Conservation (phyloP, 768 basidiomycete species). For the Pisolithus marmoratus region DNA sequence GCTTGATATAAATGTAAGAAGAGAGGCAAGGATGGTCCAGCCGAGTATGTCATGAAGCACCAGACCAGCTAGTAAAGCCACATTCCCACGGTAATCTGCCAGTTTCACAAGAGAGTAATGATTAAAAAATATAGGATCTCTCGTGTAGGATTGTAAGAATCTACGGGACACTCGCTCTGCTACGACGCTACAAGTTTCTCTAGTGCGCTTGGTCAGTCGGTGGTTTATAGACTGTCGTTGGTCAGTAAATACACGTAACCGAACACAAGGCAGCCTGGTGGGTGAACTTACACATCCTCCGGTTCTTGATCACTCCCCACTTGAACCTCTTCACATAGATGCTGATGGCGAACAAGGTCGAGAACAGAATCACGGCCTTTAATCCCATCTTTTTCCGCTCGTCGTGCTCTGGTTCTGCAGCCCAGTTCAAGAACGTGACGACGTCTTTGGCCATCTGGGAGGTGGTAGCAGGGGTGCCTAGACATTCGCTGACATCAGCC, state of each 20-base stretch:
- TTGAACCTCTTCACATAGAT: conserved; percentile 95
- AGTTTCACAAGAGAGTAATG: too few relatives aligned
- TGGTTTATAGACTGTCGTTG: conserved; percentile 33
- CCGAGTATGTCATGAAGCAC: neutral
- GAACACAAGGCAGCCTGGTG: neutral
- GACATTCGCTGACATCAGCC: conserved; percentile 7
- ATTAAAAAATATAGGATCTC: conserved; percentile 11
- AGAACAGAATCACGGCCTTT: conserved; percentile 93
- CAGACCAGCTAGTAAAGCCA: neutral
- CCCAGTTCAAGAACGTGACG: conserved; percentile 91
- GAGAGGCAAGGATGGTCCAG: neutral
- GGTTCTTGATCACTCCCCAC: conserved; percentile 87
- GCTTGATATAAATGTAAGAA: neutral
- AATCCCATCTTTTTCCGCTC: conserved; percentile 95
- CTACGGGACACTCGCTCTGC: conserved; percentile 11
- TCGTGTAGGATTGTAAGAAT: conserved; percentile 18
- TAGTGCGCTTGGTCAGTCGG: conserved; percentile 31
- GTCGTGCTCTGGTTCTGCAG: conserved; percentile 96
- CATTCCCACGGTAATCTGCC: conserved; percentile 7
- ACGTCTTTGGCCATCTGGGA: conserved; percentile 99
- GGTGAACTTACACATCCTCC: conserved; percentile 73
- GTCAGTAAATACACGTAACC: conserved; percentile 5
- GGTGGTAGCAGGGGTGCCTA: conserved; percentile 92
- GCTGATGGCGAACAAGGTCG: conserved; percentile 71
- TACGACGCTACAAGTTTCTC: conserved; percentile 7